Evolutionary conservation across 2,329 filamentous ascomycete species (phyloP).

Genomic region (Colletotrichum gloeosporioides): DNA sequence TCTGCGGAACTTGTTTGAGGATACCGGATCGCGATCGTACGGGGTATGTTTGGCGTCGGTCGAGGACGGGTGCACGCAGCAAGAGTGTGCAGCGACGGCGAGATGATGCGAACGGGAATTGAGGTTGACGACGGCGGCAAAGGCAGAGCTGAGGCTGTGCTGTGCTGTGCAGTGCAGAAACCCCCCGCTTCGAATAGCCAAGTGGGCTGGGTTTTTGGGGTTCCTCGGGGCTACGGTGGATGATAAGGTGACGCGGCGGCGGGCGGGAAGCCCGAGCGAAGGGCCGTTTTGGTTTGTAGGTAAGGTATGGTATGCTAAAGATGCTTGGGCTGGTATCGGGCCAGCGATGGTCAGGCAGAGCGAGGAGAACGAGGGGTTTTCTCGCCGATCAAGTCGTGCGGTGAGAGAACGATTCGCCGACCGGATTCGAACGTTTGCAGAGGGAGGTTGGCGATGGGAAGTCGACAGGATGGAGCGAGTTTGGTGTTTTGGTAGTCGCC

Average conservation of each 20-base stretch:
- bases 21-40: background rate
- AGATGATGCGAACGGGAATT: constrained; percentile 5
- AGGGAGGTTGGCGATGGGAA: constrained; percentile 12
- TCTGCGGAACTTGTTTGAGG: background rate
- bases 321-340: background rate
- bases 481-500: constrained; percentile 20
- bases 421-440: background rate
- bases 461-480: constrained; percentile 2
- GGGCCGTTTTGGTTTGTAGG: background rate
- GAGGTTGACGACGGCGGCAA: constrained; percentile 22
- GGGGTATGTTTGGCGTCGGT: background rate
- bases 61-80: background rate
- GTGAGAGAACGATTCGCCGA: background rate
- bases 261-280: constrained; percentile 17
- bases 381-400: background rate
- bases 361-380: background rate
- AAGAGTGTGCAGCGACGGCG: background rate
- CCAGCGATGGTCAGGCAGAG: constrained; percentile 2
- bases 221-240: constrained; percentile 4
- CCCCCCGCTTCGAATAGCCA: constrained; percentile 24
- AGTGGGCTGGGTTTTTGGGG: constrained; percentile 24
- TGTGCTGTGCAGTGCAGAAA: constrained; percentile 20
- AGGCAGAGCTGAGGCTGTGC: constrained; percentile 26
- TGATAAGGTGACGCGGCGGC: constrained; percentile 25
- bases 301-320: background rate